Evolutionary conservation across 1,284 basidiomycete species (phyloP), one percentile per base, ranked within the genome.

Genomic region (Puccinia triticina): DNA sequence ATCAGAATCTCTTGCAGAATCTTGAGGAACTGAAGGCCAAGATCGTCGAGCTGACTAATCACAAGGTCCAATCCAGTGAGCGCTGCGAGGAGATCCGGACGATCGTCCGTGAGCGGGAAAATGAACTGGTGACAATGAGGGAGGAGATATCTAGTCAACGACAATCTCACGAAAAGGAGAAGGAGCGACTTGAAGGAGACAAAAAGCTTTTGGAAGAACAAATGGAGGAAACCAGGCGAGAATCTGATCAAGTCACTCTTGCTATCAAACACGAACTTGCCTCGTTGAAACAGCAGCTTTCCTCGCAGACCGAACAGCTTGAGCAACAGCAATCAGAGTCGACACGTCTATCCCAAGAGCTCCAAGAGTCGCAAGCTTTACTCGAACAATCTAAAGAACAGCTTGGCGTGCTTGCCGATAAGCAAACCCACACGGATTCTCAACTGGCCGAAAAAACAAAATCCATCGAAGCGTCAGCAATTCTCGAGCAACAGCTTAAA

Each of bases 1-100:
- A 82, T 59, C 80, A 82, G 71, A 74, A 72, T 23, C 73, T 82
- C 5, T 43, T 82, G 48, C 40, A 82, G 26, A 82, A 53, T 67
- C 73, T 82, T n/a, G 61, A 82, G 40, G 73, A 82, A 57, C 32
- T 82, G n/a, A 46, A 64, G 34, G 11, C 61, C 26, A 82, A 69
- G 26, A 37, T 67, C 21, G 57, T 82, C 21, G 53, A 76, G 26
- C 48, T 82, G 14, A 76, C 80, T 16, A 71, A 69, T 32, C 59
- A 82, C 10, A 82, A 76, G 59, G 23, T 76, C n/a, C 59, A 76
- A 53, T 75, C 57, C 10, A 66, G 73, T 61, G 80, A 82, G 43
- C 55, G 64, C 61, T 67, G 61, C 37, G 80, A 82, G 43, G 80
- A 82, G 61, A 48, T 69, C 34, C 72, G 32, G 37, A 66, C 46